Evolutionary conservation across 2,329 filamentous ascomycete species (phyloP).

Genomic region (Nothophoma quercina): DNA sequence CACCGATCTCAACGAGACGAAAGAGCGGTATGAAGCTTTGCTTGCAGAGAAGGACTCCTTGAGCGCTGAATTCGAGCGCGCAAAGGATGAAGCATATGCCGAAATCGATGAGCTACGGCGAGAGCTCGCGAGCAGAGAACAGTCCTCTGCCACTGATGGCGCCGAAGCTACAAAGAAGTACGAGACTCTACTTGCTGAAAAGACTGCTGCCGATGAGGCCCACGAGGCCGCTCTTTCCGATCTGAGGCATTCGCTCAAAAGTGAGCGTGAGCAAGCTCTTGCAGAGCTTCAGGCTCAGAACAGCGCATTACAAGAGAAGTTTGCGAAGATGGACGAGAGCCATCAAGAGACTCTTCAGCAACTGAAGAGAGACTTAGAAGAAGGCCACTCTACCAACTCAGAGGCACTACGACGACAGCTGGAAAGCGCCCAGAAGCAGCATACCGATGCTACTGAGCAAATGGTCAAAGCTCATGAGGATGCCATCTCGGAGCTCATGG

Average conservation of each 20-base stretch:
- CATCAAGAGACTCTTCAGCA: constrained; percentile 43
- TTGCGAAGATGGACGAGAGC: constrained; percentile 37
- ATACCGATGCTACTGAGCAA: constrained; percentile 39
- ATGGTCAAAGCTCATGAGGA: constrained; percentile 45
- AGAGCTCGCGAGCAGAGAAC: constrained; percentile 11
- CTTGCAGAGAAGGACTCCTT: constrained; percentile 36
- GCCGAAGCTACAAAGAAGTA: constrained; percentile 20
- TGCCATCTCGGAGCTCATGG: constrained; percentile 46
- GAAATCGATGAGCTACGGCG: constrained; percentile 11
- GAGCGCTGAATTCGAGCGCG: constrained; percentile 29
- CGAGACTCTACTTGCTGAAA: constrained; percentile 28
- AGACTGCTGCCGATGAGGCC: constrained; percentile 33
- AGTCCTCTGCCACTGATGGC: constrained; percentile 12
- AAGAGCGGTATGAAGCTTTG: constrained; percentile 26
- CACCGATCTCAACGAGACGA: constrained; percentile 20
- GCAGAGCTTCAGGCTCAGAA: constrained; percentile 37
- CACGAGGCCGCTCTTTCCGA: constrained; percentile 38
- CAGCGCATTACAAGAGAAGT: constrained; percentile 29
- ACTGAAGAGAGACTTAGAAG: constrained; percentile 38
- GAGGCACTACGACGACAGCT: constrained; percentile 35
- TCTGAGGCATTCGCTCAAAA: constrained; percentile 37
- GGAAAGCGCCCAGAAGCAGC: constrained; percentile 35
- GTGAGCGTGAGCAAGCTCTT: constrained; percentile 36
- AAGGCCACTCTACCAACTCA: constrained; percentile 40
- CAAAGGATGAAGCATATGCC: constrained; percentile 9